Evolutionary conservation across 768 basidiomycete species (phyloP), one percentile per base, ranked within the genome.

Genomic region (Lactarius hengduanensis): DNA sequence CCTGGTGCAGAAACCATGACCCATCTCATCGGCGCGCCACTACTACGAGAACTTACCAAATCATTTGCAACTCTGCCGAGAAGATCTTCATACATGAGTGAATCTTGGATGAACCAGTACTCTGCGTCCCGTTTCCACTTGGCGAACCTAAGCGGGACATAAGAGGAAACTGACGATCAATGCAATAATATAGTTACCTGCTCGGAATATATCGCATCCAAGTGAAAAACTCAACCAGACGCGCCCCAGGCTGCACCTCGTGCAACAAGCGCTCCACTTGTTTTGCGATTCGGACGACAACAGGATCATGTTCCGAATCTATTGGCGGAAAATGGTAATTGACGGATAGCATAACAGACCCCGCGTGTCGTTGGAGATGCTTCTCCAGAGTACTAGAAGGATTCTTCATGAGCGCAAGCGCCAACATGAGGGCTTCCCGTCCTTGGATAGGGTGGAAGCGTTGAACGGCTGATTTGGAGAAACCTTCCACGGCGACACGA

Each of bases 391-490:
- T 59, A n/a, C n/a, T n/a, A 0, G 70, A 68, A 0, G 77, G 76
- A n/a, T 71, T 62, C 10, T 64, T 60, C 18, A 76, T 61, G 4
- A 81, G 38, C 15, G 73, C 76, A 22, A 53, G 26, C 6, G 26
- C n/a, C 13, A 26, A 53, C 26, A 71, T 62, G 13, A 65, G 71
- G 3, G 75, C 75, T 70, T 79, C 76, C 36, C 64, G 59, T 41
- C 76, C 73, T 54, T 77, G 73, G 30, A 76, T 70, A 15, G 70
- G 68, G 18, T 69, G 63, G 66, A 76, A 76, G 13, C 69, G 58
- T 45, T 57, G 59, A 34, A 76, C 70, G 28, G n/a, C 61, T 62
- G 45, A 71, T 74, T n/a, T 74, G 74, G 45, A 75, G 66, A n/a
- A 72, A 26, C 59, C 67, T 67, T 61, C 65, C 70, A 32, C 74